Percentiles rank a stretch among this genome's conserved stretches.
Conservation (phyloP, 176 grass and related monocot genomes). For the Hordeum marinum region DNA sequence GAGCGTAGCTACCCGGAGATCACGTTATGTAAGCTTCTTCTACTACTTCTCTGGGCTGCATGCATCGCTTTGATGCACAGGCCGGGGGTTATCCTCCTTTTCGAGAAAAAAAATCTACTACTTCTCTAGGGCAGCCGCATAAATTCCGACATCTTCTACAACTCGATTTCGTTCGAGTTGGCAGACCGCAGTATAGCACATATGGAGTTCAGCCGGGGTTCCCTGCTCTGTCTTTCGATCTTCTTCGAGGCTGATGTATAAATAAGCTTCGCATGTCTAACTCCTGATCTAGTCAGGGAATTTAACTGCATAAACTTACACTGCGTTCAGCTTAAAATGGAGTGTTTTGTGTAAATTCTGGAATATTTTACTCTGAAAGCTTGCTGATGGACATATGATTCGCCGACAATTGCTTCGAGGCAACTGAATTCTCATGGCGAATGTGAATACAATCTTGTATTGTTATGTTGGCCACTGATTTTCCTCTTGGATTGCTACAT, state of each 20-base stretch:
- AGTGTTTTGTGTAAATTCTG: neutral
- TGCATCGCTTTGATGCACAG: no score
- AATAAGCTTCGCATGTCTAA: slow-evolving; percentile 29
- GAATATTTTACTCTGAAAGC: neutral
- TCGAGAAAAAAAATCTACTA: neutral
- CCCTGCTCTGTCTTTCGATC: neutral
- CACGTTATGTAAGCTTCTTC: slow-evolving; percentile 26
- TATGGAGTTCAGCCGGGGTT: neutral
- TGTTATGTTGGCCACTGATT: neutral
- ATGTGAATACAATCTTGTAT: neutral
- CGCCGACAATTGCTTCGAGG: neutral
- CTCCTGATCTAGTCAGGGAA: neutral
- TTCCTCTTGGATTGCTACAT: neutral
- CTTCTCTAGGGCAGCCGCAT: slow-evolving; percentile 15
- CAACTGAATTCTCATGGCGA: neutral
- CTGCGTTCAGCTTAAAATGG: neutral
- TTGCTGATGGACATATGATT: neutral
- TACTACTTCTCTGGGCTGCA: neutral
- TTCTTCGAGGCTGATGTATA: slow-evolving; percentile 29
- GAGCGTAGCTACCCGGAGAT: slow-evolving; percentile 18
- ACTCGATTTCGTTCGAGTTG: neutral
- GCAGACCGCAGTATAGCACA: neutral
- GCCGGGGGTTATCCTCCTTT: no score
- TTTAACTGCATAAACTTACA: neutral
- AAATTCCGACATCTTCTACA: neutral